A percentile compares a stretch with the other conserved stretches of the same genome.
Evolutionary conservation across 768 basidiomycete genomes (phyloP).

Genomic region (Trametopsis cervina): DNA sequence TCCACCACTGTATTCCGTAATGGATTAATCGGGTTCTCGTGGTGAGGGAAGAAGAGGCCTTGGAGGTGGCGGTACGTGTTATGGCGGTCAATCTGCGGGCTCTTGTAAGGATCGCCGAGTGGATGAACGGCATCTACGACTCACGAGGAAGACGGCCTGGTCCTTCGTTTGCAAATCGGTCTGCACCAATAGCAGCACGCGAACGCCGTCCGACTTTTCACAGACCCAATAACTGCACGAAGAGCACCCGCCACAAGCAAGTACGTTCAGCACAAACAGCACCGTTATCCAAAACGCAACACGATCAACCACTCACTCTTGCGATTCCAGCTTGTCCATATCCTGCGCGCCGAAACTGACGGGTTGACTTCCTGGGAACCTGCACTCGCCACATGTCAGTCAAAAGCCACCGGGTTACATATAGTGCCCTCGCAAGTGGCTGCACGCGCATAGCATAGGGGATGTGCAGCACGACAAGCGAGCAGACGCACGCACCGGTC

Average conservation of each 20-base stretch:
- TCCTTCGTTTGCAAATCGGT: slow-evolving; percentile 43
- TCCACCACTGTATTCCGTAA: slow-evolving; percentile 82
- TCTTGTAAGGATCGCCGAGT: neutral
- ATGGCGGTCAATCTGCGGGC: slow-evolving; percentile 83
- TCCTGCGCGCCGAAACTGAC: slow-evolving; percentile 77
- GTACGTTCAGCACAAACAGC: neutral
- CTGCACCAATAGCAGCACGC: slow-evolving; percentile 79
- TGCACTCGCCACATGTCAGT: slow-evolving; percentile 21
- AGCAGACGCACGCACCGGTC: slow-evolving; percentile 42
- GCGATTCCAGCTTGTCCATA: slow-evolving; percentile 66
- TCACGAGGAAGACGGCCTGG: slow-evolving; percentile 71
- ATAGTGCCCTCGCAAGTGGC: too few relatives aligned
- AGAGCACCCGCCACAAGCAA: slow-evolving; percentile 3
- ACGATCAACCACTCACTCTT: slow-evolving; percentile 54
- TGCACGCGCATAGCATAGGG: neutral
- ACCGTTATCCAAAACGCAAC: neutral
- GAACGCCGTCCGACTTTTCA: slow-evolving; percentile 95
- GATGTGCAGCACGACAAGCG: neutral
- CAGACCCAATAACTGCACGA: slow-evolving; percentile 90
- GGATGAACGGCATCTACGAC: neutral
- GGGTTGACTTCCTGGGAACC: slow-evolving; percentile 95
- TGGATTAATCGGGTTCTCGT: slow-evolving; percentile 59
- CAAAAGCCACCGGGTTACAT: neutral
- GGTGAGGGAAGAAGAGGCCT: slow-evolving; percentile 87
- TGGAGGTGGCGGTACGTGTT: slow-evolving; percentile 71